Base-by-base conservation (phyloP, 495 filamentous ascomycete genomes). In the Penicillium daleae region DNA sequence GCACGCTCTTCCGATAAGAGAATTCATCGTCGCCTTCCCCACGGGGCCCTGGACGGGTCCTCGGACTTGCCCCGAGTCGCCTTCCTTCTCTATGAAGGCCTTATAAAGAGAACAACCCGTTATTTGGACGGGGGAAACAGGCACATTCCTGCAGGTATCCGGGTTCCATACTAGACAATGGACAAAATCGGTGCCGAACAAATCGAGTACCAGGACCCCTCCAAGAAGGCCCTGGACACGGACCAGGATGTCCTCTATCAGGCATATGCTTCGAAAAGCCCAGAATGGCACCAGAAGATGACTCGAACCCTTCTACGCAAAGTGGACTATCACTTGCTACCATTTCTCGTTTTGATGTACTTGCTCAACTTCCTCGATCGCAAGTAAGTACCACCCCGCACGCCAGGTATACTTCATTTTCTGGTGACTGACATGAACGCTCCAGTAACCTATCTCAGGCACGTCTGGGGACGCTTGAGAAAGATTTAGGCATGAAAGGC, bases 351-450 rank as follows among this genome's bases (percentile, higher is more conserved):
- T 42, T 32, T 90, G 22, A 89, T 90, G 86, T 92, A 93, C 70
- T 87, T 93, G 63, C 73, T 93, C 67, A 93, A 93, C 69, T 94
- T 92, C 72, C 76, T 93, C 64, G 91, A 93, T 74, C 83, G 91
- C 46, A 85, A 84, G 74, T 76, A 64, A 13, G 73, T 64, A 24
- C 13, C 42, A 9, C 24, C 21, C 0, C 9, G 0, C 27, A 27
- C 8, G 6, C 17, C n/a, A n/a, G 22, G n/a, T 4, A 19, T 21
- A n/a, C 15, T 9, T 31, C 39, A n/a, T 42, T 1, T 57, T 12
- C 19, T 3, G 4, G 32, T 21, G 9, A 17, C 24, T 31, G 12
- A 33, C 57, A 56, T 15, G 24, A 12, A 9, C 19, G 15, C 26
- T 42, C 24, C 44, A 74, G 74, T 53, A 76, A 76, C 60, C 42